Base-by-base conservation (phyloP, 257 asterid species). In the Thymus quinquecostatus region DNA sequence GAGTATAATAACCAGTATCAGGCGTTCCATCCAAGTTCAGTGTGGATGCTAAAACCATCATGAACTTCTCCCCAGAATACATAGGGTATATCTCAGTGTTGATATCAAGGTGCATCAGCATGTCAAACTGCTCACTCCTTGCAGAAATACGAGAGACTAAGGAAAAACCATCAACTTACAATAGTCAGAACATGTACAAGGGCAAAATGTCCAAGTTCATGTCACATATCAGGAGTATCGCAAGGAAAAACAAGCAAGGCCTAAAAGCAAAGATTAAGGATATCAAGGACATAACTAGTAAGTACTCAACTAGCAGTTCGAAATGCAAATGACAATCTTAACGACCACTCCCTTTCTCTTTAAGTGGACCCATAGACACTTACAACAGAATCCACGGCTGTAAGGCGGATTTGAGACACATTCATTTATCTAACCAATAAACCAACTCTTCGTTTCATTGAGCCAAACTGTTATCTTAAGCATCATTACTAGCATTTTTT, bases 1-100 rank as follows among this genome's bases (percentile, higher is more conserved):
- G 98, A 60, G 85, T 84, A 77, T 36, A 93, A 71, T 84, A 93
- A 72, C 96, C 97, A 73, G 75, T 75, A 64, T 93, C 98, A 30
- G 98, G 98, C 1, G 98, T 89, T 55, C 98, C 98, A 73, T 93
- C 98, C 92, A 91, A 67, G 78, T 91, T 91, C 78, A 93, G 85
- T n/a, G 97, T 93, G 58, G 98, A 77, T 2, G 96, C 97, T 67
- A 93, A 82, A 21, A 87, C 97, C 94, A 93, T 89, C 87, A 85
- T 84, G 82, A 93, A 91, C 66, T 87, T 93, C 51, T 93, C 97
- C 12, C 96, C 96, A 14, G 49, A 66, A 51, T 55, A 81, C 90
- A 93, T 87, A 2, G 96, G 96, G 72, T 90, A 93, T 45, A 93
- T 84, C 60, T 90, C 96, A 0, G 83, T 80, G 62, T 90, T 91